Conservation (phyloP, 1,284 basidiomycete genomes). For the Leccinum pachyderme region DNA sequence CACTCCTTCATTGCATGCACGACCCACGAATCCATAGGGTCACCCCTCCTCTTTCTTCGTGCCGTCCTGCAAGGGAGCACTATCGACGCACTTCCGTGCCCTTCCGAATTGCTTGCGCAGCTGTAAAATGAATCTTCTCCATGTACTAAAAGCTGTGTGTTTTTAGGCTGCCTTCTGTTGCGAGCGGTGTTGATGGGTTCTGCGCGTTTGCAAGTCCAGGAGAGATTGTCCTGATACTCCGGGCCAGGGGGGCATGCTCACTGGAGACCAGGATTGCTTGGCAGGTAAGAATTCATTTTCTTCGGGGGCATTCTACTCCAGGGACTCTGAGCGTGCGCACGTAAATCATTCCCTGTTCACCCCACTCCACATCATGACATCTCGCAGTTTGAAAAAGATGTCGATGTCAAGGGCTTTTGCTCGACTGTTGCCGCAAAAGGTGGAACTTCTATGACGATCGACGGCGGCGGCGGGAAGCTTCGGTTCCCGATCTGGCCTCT, state of each 20-base stretch:
- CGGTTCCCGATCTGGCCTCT: conserved; percentile 25
- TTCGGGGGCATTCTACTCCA: background rate
- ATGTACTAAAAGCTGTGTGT: conserved; percentile 12
- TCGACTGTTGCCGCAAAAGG: conserved; percentile 13
- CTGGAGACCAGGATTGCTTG: background rate
- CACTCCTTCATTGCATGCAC: conserved; percentile 9
- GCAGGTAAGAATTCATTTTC: background rate
- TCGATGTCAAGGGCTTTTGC: conserved; percentile 21
- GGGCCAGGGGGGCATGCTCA: background rate
- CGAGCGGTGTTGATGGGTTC: conserved; percentile 1
- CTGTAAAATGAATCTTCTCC: conserved; percentile 26
- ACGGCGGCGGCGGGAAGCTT: conserved; percentile 20
- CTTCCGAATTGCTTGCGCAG: conserved; percentile 23
- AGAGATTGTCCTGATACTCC: background rate
- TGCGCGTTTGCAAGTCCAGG: background rate
- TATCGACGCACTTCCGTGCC: conserved; percentile 5
- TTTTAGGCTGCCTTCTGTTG: conserved; percentile 9
- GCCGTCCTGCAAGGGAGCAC: conserved; percentile 2
- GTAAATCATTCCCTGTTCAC: conserved; percentile 5
- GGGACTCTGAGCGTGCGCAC: background rate
- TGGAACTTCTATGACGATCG: conserved; percentile 27
- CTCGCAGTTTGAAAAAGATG: conserved; percentile 15
- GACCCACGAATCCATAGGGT: conserved; percentile 6
- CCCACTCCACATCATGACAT: conserved; percentile 2
- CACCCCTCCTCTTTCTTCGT: conserved; percentile 8